phyloP scores from a whole-genome alignment of 169 alveolate species.

The Eimeria maxima region DNA sequence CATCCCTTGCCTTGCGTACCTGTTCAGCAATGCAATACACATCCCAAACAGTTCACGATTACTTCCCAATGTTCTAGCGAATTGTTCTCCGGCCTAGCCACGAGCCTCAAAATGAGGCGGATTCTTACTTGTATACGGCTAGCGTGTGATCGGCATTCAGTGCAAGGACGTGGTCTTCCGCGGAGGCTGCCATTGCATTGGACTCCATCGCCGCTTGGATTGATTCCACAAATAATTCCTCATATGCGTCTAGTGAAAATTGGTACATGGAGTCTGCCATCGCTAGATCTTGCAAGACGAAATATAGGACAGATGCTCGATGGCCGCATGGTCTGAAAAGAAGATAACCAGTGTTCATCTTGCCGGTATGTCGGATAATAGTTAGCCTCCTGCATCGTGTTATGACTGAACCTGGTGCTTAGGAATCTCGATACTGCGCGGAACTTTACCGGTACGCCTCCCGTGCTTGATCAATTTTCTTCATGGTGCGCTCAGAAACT shows the following conservation, averaged over 20 bases:
- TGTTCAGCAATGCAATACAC: slow-evolving; percentile 2
- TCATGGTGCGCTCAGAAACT: slow-evolving; percentile 89
- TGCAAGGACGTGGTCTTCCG: slow-evolving; percentile 91
- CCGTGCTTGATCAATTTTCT: slow-evolving; percentile 92
- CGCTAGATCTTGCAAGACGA: slow-evolving; percentile 94
- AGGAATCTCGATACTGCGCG: neutral
- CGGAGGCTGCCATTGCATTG: slow-evolving; percentile 85
- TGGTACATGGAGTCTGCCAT: slow-evolving; percentile 97
- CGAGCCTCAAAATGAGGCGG: neutral
- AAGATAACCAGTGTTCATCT: neutral
- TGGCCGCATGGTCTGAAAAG: slow-evolving; percentile 93
- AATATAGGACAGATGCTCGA: slow-evolving; percentile 95
- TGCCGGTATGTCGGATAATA: neutral
- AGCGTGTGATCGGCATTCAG: slow-evolving; percentile 91
- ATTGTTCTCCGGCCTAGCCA: neutral
- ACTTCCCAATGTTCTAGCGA: neutral
- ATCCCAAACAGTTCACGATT: neutral
- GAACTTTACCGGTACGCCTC: slow-evolving; percentile 89
- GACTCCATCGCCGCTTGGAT: slow-evolving; percentile 91
- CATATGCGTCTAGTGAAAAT: slow-evolving; percentile 95
- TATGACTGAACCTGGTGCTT: neutral
- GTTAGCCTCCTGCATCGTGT: neutral
- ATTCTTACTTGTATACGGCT: slow-evolving; percentile 86
- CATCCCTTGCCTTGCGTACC: slow-evolving; percentile 94
- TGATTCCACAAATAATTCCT: slow-evolving; percentile 91